Evolutionary conservation across 345 rosid genomes (phyloP).

Genomic region (Passiflora organensis): DNA sequence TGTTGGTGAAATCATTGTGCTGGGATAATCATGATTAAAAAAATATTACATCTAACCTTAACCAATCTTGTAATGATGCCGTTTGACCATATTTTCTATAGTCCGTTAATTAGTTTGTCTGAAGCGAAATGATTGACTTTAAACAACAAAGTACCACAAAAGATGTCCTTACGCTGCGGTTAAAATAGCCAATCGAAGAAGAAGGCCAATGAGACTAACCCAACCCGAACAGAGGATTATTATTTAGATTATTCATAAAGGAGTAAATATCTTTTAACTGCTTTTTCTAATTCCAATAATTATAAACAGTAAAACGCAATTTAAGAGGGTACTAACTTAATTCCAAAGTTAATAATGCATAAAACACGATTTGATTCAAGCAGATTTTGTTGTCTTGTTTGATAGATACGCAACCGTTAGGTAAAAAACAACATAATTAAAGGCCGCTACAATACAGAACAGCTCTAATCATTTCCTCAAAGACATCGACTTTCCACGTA

Average conservation of each 20-base stretch:
- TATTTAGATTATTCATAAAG: no score
- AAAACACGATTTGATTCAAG: constrained; percentile 12
- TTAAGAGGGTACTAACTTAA: neutral
- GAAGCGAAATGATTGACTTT: constrained; percentile 8
- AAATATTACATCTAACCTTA: constrained; percentile 27
- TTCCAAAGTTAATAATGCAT: neutral
- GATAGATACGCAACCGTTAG: constrained; percentile 18
- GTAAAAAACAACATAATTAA: no score
- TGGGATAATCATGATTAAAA: constrained; percentile 27
- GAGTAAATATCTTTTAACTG: no score
- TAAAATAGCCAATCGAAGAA: constrained; percentile 9
- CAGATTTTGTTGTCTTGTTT: constrained; percentile 20
- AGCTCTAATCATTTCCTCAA: no score
- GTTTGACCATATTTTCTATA: constrained; percentile 23
- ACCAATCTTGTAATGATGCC: no score
- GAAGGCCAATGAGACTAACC: constrained; percentile 16
- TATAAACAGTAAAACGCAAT: no score
- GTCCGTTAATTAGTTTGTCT: constrained; percentile 24
- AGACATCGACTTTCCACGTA: no score
- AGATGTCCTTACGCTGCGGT: constrained; percentile 26
- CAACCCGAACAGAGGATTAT: constrained; percentile 1
- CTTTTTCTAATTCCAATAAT: no score
- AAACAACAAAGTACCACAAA: constrained; percentile 17
- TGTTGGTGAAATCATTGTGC: constrained; percentile 29
- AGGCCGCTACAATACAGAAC: no score